A percentile compares a stretch with the other conserved stretches of the same genome.
Evolutionary conservation across 495 filamentous ascomycete genomes (phyloP).

Genomic region (Tricharina praecox): DNA sequence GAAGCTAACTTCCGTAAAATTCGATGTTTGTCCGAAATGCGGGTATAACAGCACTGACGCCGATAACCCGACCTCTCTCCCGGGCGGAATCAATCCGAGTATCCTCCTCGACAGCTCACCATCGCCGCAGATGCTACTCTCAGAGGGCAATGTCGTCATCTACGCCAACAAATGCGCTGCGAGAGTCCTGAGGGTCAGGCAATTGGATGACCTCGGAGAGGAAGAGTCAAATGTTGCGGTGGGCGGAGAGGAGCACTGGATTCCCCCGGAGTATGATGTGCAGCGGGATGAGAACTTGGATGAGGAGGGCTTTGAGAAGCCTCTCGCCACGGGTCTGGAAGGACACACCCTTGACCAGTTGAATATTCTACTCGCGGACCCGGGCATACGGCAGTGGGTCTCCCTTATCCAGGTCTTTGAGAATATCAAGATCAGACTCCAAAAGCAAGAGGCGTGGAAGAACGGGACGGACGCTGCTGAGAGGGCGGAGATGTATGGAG

Average conservation of each 20-base stretch:
- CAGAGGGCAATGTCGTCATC: constrained; percentile 10
- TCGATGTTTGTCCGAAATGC: constrained; percentile 7
- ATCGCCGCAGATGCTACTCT: constrained; percentile 18
- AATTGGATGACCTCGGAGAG: background rate
- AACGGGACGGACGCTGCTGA: constrained; percentile 14
- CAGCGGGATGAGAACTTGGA: background rate
- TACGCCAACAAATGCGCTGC: constrained; percentile 19
- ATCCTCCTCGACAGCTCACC: constrained; percentile 20
- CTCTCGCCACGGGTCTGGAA: constrained; percentile 9
- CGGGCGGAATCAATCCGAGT: constrained; percentile 11
- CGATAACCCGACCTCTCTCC: constrained; percentile 6
- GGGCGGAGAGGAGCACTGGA: background rate
- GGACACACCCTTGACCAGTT: constrained; percentile 13
- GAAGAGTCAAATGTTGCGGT: background rate
- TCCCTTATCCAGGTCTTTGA: constrained; percentile 17
- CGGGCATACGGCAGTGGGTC: constrained; percentile 13
- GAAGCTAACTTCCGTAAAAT: too few species aligned
- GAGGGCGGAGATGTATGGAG: constrained; percentile 15
- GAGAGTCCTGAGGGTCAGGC: background rate
- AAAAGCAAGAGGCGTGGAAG: constrained; percentile 6
- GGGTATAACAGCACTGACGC: constrained; percentile 1
- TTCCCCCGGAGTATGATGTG: background rate
- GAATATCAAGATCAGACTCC: constrained; percentile 16
- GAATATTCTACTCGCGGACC: constrained; percentile 13
- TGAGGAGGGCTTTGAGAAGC: background rate